These are phyloP conservation scores for Aureococcus anophagefferens DNA, from an alignment of 108 stramenopile genomes.

Conservation along the genomic window DNA sequence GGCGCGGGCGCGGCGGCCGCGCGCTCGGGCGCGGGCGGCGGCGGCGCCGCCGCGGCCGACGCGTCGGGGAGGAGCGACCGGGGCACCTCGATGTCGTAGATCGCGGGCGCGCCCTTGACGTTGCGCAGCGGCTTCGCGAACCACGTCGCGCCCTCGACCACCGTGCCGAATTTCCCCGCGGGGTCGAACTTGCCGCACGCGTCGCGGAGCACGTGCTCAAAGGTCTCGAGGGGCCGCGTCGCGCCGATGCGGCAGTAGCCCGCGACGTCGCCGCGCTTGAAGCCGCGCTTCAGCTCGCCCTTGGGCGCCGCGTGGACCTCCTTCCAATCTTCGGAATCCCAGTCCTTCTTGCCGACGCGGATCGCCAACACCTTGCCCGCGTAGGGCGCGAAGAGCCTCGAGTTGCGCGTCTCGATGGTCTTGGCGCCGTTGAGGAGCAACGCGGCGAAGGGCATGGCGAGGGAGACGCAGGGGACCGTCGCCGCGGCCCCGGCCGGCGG, in stretches of 20 bases:
- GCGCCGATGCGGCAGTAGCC: neutral
- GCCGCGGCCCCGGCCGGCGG: neutral
- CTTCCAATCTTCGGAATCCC: conserved; percentile 13
- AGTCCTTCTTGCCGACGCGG: conserved; percentile 51
- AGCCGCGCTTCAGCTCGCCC: neutral
- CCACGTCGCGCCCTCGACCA: no score
- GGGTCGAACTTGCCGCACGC: no score
- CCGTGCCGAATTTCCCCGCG: no score
- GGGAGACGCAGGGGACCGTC: neutral
- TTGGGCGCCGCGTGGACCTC: neutral
- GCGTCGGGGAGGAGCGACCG: no score
- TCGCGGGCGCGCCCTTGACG: no score
- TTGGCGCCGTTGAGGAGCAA: neutral
- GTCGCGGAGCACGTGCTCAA: no score
- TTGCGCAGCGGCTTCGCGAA: no score
- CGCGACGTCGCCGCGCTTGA: neutral
- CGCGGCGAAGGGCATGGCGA: neutral
- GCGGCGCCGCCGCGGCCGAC: no score
- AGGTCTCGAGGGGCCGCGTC: neutral
- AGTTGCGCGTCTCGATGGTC: conserved; percentile 1
- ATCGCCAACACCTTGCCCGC: conserved; percentile 59
- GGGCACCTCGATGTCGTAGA: no score
- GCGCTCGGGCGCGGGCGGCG: no score
- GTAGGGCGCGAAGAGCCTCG: conserved; percentile 62
- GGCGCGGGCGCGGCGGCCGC: no score